These are phyloP conservation scores for Aspergillus pseudoviridinutans DNA, from an alignment of 2,329 filamentous ascomycete species.

Conservation along the genomic window DNA sequence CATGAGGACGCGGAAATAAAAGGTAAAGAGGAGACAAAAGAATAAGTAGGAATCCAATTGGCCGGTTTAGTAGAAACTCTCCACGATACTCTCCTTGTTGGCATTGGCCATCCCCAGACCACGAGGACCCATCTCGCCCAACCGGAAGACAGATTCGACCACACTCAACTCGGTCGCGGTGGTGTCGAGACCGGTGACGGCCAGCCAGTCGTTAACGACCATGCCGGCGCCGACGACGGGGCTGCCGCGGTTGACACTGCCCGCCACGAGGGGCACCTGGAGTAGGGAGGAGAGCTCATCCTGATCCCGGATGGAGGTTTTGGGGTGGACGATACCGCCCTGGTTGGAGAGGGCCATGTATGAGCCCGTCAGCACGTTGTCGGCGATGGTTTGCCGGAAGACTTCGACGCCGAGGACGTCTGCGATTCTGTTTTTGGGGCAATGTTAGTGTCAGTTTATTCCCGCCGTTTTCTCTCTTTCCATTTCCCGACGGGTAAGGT, in stretches of 20 bases:
- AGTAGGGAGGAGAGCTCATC: slow-evolving; percentile 91
- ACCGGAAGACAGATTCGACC: slow-evolving; percentile 89
- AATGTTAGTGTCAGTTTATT: slow-evolving; percentile 4
- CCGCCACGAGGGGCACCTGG: slow-evolving; percentile 92
- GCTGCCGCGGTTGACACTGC: slow-evolving; percentile 86
- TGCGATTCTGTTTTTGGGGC: slow-evolving; percentile 57
- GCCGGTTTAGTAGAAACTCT: slow-evolving; percentile 82
- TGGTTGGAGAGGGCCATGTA: slow-evolving; percentile 98
- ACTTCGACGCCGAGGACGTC: slow-evolving; percentile 70
- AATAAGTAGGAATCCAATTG: background rate
- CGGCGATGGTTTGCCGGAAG: slow-evolving; percentile 80
- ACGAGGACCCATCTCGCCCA: slow-evolving; percentile 72
- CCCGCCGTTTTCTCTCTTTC: background rate
- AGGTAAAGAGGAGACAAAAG: background rate
- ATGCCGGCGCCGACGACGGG: slow-evolving; percentile 94
- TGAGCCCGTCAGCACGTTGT: slow-evolving; percentile 92
- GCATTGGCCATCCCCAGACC: slow-evolving; percentile 53
- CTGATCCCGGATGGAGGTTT: slow-evolving; percentile 95
- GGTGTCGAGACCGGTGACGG: slow-evolving; percentile 87
- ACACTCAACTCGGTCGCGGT: slow-evolving; percentile 97
- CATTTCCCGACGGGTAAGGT: background rate
- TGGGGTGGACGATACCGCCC: slow-evolving; percentile 94
- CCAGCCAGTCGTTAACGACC: slow-evolving; percentile 97
- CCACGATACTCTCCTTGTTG: slow-evolving; percentile 97
- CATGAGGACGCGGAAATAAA: slow-evolving; percentile 1